These are phyloP conservation scores for Blastobotrys buckinghamii DNA, from an alignment of 1,139 yeast species.

Conservation along the genomic window DNA sequence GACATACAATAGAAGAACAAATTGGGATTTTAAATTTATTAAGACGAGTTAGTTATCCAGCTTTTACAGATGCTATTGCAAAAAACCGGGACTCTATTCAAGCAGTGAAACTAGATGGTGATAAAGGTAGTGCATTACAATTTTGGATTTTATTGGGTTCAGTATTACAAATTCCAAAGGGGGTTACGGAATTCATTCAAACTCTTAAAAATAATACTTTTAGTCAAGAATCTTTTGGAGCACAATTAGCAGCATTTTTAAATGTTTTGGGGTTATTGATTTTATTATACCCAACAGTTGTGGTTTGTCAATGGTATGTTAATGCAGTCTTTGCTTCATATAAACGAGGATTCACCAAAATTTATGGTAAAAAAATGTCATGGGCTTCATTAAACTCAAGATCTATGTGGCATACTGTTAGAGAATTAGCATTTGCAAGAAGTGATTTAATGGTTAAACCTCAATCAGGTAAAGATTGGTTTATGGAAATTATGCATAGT, in stretches of 20 bases:
- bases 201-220: too few species aligned
- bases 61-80: not conserved
- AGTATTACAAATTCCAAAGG: slow-evolving; percentile 1
- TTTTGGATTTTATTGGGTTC: slow-evolving; percentile 6
- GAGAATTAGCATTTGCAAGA: slow-evolving; percentile 3
- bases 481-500: slow-evolving; percentile 2
- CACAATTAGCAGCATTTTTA: slow-evolving; percentile 1
- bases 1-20: slow-evolving; percentile 6
- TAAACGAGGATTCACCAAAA: slow-evolving; percentile 3
- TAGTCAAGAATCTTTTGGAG: not conserved
- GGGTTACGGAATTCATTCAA: slow-evolving; percentile 1
- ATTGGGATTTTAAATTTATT: slow-evolving; percentile 3
- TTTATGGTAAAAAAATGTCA: not conserved
- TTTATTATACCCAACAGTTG: slow-evolving; percentile 2
- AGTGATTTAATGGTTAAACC: slow-evolving; percentile 4
- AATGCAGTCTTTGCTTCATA: not conserved
- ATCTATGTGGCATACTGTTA: slow-evolving; percentile 2
- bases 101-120: not conserved
- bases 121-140: slow-evolving; percentile 5
- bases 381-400: not conserved
- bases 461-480: slow-evolving; percentile 3
- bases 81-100: slow-evolving; percentile 3
- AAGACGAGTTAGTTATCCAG: slow-evolving; percentile 1
- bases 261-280: slow-evolving; percentile 2
- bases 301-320: slow-evolving; percentile 2